These are phyloP conservation scores for Globisporangium carolinianum DNA, from an alignment of 352 stramenopile genomes.

Conservation along the genomic window DNA sequence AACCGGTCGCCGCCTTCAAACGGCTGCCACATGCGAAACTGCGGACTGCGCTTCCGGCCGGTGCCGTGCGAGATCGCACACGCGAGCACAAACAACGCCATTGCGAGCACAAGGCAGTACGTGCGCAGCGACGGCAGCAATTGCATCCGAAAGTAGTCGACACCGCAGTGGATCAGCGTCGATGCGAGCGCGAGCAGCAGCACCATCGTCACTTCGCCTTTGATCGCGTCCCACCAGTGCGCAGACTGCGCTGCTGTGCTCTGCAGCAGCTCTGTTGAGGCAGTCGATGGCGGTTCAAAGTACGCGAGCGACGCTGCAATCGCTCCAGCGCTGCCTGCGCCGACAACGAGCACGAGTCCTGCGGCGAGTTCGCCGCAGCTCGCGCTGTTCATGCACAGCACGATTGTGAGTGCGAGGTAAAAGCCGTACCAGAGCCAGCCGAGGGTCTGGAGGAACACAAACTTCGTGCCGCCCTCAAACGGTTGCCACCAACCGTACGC, in stretches of 20 bases:
- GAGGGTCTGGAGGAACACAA: conserved; percentile 50
- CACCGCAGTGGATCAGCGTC: conserved; percentile 27
- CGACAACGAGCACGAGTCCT: conserved; percentile 28
- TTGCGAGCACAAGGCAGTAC: conserved; percentile 20
- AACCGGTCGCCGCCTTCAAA: conserved; percentile 41
- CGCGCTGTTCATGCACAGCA: conserved; percentile 33
- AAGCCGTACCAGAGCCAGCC: conserved; percentile 55
- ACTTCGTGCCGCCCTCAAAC: conserved; percentile 48
- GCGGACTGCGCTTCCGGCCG: conserved; percentile 17
- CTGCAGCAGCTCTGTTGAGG: background rate
- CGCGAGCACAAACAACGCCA: conserved; percentile 21
- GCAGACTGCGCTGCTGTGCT: background rate
- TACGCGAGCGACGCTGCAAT: conserved; percentile 31
- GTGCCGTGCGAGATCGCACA: conserved; percentile 26
- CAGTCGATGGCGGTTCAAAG: conserved; percentile 13
- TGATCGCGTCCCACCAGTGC: conserved; percentile 3
- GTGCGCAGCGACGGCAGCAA: conserved; percentile 9
- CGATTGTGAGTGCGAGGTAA: conserved; percentile 29
- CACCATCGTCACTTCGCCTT: conserved; percentile 32
- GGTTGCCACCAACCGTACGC: conserved; percentile 42
- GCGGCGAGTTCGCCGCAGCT: conserved; percentile 19
- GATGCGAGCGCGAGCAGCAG: conserved; percentile 31
- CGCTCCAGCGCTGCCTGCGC: conserved; percentile 16
- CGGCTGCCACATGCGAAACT: conserved; percentile 35
- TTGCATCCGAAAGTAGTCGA: conserved; percentile 27